Conservation (phyloP, 2,329 filamentous ascomycete genomes). For the Fusarium lyarnte region DNA sequence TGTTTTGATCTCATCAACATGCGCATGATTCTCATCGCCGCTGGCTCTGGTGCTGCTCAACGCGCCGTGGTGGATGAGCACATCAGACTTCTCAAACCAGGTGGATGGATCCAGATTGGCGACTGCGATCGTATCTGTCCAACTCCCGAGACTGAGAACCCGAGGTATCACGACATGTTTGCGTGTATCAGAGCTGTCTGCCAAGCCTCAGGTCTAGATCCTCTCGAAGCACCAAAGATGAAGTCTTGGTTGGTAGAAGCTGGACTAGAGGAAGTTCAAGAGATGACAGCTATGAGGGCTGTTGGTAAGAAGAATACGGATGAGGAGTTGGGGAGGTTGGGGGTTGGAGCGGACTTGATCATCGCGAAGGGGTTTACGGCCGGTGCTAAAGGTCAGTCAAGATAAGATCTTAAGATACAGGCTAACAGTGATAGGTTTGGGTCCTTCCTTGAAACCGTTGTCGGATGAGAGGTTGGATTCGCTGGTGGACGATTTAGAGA, state of each 20-base stretch:
- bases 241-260: constrained; percentile 3
- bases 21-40: constrained; percentile 13
- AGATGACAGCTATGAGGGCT: not conserved
- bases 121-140: constrained; percentile 12
- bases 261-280: not conserved
- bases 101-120: constrained; percentile 9
- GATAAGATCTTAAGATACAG: rapidly evolving
- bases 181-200: not conserved
- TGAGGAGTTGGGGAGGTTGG: not conserved
- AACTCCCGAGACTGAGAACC: not conserved
- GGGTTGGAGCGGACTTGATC: not conserved
- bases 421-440: not conserved
- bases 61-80: not conserved
- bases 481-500: not conserved
- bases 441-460: not conserved
- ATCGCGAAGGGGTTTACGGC: constrained; percentile 6
- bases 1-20: constrained; percentile 9
- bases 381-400: not conserved
- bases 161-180: constrained; percentile 4
- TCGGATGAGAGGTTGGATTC: not conserved
- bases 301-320: not conserved
- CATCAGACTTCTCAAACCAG: constrained; percentile 5
- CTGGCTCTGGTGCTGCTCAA: not conserved
- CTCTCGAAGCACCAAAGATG: not conserved
- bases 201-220: not conserved